Conservation (phyloP, 768 basidiomycete genomes). For the Flagelloscypha sp. region DNA sequence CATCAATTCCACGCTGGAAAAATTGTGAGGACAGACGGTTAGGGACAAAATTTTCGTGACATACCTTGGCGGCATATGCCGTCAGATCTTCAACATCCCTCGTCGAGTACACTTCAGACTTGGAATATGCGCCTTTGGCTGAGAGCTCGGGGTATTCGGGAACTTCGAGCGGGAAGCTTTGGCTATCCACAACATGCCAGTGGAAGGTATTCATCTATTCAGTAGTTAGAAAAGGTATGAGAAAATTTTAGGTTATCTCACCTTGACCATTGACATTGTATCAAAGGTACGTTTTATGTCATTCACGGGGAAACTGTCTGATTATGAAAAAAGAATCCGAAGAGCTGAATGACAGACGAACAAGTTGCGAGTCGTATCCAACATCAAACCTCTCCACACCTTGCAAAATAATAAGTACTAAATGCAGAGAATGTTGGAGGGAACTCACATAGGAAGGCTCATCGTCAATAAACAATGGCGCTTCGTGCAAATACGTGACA, state of each 20-base stretch:
- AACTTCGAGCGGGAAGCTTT: slow-evolving; percentile 70
- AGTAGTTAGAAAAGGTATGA: not conserved
- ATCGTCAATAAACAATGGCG: slow-evolving; percentile 56
- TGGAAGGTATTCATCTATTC: slow-evolving; percentile 65
- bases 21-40: slow-evolving; percentile 1
- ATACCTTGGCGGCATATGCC: slow-evolving; percentile 59
- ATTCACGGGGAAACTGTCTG: slow-evolving; percentile 51
- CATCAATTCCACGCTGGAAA: slow-evolving; percentile 60
- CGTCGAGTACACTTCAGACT: slow-evolving; percentile 41
- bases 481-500: slow-evolving; percentile 42
- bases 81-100: slow-evolving; percentile 53
- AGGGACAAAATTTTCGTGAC: slow-evolving; percentile 16
- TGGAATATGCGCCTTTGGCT: slow-evolving; percentile 58
- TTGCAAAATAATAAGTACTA: too few species aligned
- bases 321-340: too few species aligned
- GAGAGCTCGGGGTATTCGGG: slow-evolving; percentile 54
- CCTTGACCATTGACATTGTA: slow-evolving; percentile 71
- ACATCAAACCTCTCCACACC: slow-evolving; percentile 72
- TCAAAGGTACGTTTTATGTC: slow-evolving; percentile 66
- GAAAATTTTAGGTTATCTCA: slow-evolving; percentile 16
- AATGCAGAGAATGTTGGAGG: too few species aligned
- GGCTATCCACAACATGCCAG: slow-evolving; percentile 81
- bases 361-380: slow-evolving; percentile 79
- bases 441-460: too few species aligned
- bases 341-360: too few species aligned